These are phyloP conservation scores for Neofusicoccum cordaticola DNA, from an alignment of 2,329 filamentous ascomycete genomes.

Conservation along the genomic window DNA sequence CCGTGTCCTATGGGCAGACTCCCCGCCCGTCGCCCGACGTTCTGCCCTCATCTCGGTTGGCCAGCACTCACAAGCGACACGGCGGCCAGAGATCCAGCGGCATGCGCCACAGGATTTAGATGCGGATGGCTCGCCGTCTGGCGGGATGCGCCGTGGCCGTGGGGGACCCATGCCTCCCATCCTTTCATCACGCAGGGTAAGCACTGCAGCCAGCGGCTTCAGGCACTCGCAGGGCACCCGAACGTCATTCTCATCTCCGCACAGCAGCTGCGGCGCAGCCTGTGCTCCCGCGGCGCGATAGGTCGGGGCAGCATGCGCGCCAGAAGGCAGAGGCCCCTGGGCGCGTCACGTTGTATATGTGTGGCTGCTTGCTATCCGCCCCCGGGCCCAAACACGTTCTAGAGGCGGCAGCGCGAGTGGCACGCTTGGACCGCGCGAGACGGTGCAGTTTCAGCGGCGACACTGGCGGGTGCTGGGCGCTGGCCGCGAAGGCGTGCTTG, in stretches of 20 bases:
- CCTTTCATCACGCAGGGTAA: constrained; percentile 16
- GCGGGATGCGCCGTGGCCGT: constrained; percentile 12
- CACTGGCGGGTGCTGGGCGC: neutral
- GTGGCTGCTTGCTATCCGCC: constrained; percentile 10
- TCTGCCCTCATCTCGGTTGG: constrained; percentile 10
- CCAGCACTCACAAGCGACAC: constrained; percentile 1
- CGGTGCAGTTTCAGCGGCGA: constrained; percentile 5
- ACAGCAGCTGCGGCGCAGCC: constrained; percentile 12
- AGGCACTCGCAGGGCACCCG: constrained; percentile 8
- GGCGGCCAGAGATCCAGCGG: constrained; percentile 6
- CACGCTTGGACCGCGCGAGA: neutral
- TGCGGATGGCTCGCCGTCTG: neutral
- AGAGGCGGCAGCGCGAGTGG: constrained; percentile 11
- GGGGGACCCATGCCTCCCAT: constrained; percentile 13
- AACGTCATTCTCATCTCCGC: constrained; percentile 16
- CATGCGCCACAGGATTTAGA: constrained; percentile 6
- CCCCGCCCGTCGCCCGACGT: neutral
- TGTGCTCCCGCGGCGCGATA: constrained; percentile 12
- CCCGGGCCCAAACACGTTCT: constrained; percentile 2
- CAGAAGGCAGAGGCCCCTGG: neutral
- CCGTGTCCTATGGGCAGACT: neutral
- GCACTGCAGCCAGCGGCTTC: constrained; percentile 12
- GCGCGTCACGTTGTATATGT: constrained; percentile 1
- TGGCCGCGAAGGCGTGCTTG: neutral
- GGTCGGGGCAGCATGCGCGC: neutral